Base-by-base conservation (phyloP, 139 green algal genomes). In the Micractinium conductrix region DNA sequence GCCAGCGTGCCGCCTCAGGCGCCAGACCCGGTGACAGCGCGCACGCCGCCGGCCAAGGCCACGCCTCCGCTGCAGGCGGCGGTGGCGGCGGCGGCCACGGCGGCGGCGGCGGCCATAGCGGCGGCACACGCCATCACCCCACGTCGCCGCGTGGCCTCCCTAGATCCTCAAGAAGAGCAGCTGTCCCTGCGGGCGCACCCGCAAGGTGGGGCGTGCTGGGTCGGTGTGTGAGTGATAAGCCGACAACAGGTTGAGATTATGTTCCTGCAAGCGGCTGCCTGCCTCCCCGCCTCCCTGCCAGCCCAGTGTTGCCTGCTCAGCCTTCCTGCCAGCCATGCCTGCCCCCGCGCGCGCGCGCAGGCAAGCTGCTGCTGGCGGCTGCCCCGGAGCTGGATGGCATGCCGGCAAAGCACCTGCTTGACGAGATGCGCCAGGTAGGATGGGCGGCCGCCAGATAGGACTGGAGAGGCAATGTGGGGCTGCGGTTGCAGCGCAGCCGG, bases 301-400 rank as follows among this genome's bases (percentile, higher is more conserved):
- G 60, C 60, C 28, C 14, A 21, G 60, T 28, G 35, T 9, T 21
- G 26, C 26, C 53, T 21, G 26, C 53, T 22, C 8, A 62, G 10
- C 48, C 16, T 16, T 30, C 62, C 26, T 69, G 28, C 65, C 33
- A 17, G 33, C 33, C 1, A 28, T 4, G 48, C 38, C 38, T 8
- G 8, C 19, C 14, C 68, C 16, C 50, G 38, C 37, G 19, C 4
- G 67, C 68, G 2, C 14, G 62, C 4, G 58, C 76, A 82, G 76
- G 76, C 76, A 71, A 67, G 76, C 55, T 73, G 76, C 76, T 82
- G 76, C 76, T 82, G 76, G 55, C 37, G 19, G 53, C n/a, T n/a
- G 76, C 76, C 21, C 76, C 76, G 1, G 30, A 82, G 58, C 76
- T 82, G 53, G 76, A 55, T 8, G 19, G 38, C 26, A 53, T 72